phyloP scores from a whole-genome alignment of 1,139 yeast species.

The Blastobotrys illinoisensis region DNA sequence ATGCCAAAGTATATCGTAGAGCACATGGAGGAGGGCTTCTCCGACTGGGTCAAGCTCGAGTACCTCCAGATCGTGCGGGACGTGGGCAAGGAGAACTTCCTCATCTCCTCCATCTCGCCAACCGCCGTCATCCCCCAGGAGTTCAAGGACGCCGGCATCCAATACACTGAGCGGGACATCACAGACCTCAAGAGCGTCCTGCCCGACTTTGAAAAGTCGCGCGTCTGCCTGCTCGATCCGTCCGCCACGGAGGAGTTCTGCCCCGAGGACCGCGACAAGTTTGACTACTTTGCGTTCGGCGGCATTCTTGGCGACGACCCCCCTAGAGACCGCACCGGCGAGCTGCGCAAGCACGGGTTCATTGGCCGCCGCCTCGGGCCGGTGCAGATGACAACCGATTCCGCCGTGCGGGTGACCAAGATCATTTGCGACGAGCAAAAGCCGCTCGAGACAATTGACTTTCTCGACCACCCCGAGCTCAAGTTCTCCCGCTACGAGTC shows the following conservation, averaged over 20 bases:
- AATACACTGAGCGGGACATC: slow-evolving; percentile 78
- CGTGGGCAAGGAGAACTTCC: slow-evolving; percentile 69
- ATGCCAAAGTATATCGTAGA: slow-evolving; percentile 72
- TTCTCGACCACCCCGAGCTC: slow-evolving; percentile 91
- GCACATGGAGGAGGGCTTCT: slow-evolving; percentile 96
- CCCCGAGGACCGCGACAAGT: slow-evolving; percentile 59
- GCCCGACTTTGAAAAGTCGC: slow-evolving; percentile 42
- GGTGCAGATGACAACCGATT: slow-evolving; percentile 95
- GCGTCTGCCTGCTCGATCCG: slow-evolving; percentile 84
- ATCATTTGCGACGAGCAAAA: slow-evolving; percentile 54
- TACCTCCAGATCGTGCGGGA: slow-evolving; percentile 78
- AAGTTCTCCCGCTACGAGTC: slow-evolving; percentile 83
- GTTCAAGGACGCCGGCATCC: slow-evolving; percentile 58
- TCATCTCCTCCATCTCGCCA: slow-evolving; percentile 70
- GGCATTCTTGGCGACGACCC: slow-evolving; percentile 97
- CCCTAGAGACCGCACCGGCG: slow-evolving; percentile 91
- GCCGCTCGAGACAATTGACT: slow-evolving; percentile 64
- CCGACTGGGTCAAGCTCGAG: slow-evolving; percentile 91
- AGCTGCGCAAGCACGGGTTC: slow-evolving; percentile 74
- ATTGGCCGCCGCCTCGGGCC: slow-evolving; percentile 80
- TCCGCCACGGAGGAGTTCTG: slow-evolving; percentile 67
- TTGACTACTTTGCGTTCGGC: slow-evolving; percentile 89
- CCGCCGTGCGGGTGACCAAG: slow-evolving; percentile 90
- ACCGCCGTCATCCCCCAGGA: slow-evolving; percentile 52
- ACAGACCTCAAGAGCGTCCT: slow-evolving; percentile 39